Base-by-base conservation (phyloP, 2,329 filamentous ascomycete genomes). In the Nemania sp. region DNA sequence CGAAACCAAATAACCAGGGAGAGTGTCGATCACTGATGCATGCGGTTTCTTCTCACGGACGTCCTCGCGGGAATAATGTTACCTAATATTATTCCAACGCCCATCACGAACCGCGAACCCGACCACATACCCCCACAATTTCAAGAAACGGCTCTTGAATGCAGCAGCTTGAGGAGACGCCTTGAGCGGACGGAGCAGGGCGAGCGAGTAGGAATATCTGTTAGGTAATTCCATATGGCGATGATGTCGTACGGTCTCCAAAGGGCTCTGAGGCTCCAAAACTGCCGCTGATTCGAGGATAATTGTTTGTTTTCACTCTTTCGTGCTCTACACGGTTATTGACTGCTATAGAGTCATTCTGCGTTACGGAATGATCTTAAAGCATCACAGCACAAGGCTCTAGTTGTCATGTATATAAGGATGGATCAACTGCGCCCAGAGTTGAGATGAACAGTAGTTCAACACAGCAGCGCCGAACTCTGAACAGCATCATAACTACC, bases 281-380 rank as follows among this genome's bases (percentile, higher is more conserved):
- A 45, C n/a, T 43, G 43, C 5, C 13, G 32, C 56, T 67, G 64
- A 69, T 69, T 69, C 67, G 67, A 69, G 67, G 67, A 69, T 69
- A 67, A 69, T 67, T 64, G 27, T 61, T 57, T 59, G 29, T 51
- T 51, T 57, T 41, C 54, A 26, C 52, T 56, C 35, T n/a, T 56
- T 47, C 11, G 27, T 45, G 27, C 15, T 32, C 47, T 15, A 49
- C 43, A 22, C 55, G 52, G 53, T 29, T 43, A 8, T 45, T 27
- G 53, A 62, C 29, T 11, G 15, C 38, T 45, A 47, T 63, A 52
- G 26, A 56, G 22, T 45, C 63, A 43, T 45, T 60, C 27, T 65
- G 8, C 26, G 20, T 35, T 26, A 47, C 20, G 26, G 29, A 41
- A 57, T 32, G 22, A 49, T 53, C 3, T 22, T 3, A 55, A 54